Conservation (phyloP, 2,329 filamentous ascomycete genomes). For the Fusarium chlamydosporum region DNA sequence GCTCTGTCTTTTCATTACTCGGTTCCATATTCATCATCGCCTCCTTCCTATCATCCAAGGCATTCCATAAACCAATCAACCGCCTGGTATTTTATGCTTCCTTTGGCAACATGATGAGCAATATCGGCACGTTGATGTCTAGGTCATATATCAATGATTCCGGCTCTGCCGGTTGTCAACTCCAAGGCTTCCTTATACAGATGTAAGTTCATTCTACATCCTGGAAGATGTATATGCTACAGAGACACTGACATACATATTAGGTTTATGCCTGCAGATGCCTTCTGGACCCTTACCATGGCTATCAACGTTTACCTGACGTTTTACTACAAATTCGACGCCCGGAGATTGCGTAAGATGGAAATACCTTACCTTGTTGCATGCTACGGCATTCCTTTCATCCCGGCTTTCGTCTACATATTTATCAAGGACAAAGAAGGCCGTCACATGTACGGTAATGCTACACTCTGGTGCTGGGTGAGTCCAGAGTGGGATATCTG, state of each 20-base stretch:
- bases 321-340: conserved; percentile 81
- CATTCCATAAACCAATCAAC: conserved; percentile 90
- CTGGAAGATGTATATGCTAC: background rate
- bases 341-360: conserved; percentile 72
- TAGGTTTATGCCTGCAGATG: conserved; percentile 84
- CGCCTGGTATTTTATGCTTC: conserved; percentile 86
- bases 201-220: conserved; percentile 68
- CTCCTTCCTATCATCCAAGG: conserved; percentile 76
- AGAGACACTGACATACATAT: conserved; percentile 32
- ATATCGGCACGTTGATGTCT: conserved; percentile 81
- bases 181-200: conserved; percentile 85
- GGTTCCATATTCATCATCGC: conserved; percentile 79
- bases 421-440: conserved; percentile 70
- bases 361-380: conserved; percentile 78
- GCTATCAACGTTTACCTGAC: conserved; percentile 86
- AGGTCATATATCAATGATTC: conserved; percentile 68
- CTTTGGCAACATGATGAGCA: conserved; percentile 83
- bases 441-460: conserved; percentile 77
- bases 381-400: conserved; percentile 81
- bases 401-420: conserved; percentile 77
- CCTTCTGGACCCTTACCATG: conserved; percentile 85
- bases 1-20: conserved; percentile 78
- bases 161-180: conserved; percentile 71
- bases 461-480: conserved; percentile 87
- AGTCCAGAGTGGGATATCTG: conserved; percentile 75